phyloP scores from a whole-genome alignment of 768 basidiomycete species.

The Boletus bicolor region DNA sequence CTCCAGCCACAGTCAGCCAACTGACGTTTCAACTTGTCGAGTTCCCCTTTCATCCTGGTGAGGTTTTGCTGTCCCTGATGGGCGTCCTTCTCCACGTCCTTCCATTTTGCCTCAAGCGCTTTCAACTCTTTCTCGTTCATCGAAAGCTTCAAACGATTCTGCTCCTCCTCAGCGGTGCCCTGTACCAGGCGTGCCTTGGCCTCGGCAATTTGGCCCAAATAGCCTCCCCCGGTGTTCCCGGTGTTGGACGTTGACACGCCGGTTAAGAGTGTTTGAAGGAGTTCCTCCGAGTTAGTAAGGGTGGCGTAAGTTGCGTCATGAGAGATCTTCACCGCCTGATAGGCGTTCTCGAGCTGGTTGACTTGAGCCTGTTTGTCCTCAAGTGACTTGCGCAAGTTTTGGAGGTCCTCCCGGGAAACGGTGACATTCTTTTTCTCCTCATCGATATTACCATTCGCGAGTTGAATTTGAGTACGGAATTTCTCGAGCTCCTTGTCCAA shows the following conservation, averaged over 20 bases:
- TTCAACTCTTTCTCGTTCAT: conserved; percentile 80
- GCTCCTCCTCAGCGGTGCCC: conserved; percentile 80
- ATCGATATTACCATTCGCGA: conserved; percentile 67
- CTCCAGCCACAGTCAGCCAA: conserved; percentile 72
- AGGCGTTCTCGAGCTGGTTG: conserved; percentile 48
- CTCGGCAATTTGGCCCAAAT: conserved; percentile 93
- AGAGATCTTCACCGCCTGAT: conserved; percentile 63
- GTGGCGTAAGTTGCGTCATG: conserved; percentile 59
- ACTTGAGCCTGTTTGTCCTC: conserved; percentile 61
- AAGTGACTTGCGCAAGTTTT: conserved; percentile 58
- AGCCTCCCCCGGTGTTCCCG: conserved; percentile 79
- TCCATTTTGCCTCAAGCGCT: conserved; percentile 72
- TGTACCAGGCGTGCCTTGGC: conserved; percentile 74
- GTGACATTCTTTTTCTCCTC: conserved; percentile 71
- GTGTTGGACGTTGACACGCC: conserved; percentile 74
- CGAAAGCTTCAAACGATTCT: conserved; percentile 68
- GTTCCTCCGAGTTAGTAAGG: conserved; percentile 76
- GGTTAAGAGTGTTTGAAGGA: conserved; percentile 92
- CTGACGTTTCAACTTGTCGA: conserved; percentile 52
- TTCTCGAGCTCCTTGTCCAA: conserved; percentile 81
- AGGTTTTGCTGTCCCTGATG: conserved; percentile 71
- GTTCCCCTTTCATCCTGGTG: conserved; percentile 51
- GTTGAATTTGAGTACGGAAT: conserved; percentile 79
- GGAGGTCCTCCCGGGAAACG: conserved; percentile 50
- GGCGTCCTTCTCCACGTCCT: conserved; percentile 81